A percentile compares a stretch with the other conserved stretches of the same genome.
Conservation (phyloP, 116 monocot genomes). For the Cymodocea nodosa region DNA sequence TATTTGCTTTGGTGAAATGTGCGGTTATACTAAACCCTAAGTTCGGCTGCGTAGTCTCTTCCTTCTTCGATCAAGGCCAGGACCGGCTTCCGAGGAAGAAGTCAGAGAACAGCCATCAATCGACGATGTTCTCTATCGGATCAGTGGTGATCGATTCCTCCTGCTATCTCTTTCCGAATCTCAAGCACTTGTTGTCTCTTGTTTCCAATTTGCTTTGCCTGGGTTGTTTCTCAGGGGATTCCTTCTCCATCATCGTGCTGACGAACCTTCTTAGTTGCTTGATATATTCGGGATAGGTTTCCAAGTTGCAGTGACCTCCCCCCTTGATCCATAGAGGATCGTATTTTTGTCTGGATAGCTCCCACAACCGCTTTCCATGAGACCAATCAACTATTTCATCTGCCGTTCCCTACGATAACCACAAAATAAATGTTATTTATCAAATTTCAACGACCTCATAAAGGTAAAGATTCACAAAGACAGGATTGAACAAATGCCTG, state of each 20-base stretch:
- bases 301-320: conserved; percentile 91
- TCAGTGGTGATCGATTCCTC: too few species aligned
- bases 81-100: too few species aligned
- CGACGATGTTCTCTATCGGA: too few species aligned
- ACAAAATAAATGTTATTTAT: too few species aligned
- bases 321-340: conserved; percentile 91
- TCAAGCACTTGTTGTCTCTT: conserved; percentile 90
- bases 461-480: too few species aligned
- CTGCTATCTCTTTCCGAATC: conserved; percentile 44
- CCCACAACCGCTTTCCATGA: conserved; percentile 87
- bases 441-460: too few species aligned
- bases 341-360: conserved; percentile 76
- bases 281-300: conserved; percentile 85
- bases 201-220: conserved; percentile 32
- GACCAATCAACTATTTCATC: conserved; percentile 88
- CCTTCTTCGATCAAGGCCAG: too few species aligned
- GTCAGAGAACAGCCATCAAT: too few species aligned
- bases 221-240: conserved; percentile 22
- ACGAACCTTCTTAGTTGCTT: conserved; percentile 73
- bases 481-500: too few species aligned
- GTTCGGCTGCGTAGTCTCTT: too few species aligned
- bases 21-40: neutral
- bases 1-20: neutral
- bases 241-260: conserved; percentile 87
- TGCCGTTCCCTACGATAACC: conserved; percentile 49